Base-by-base conservation (phyloP, 2,329 filamentous ascomycete genomes). In the Hypomyces perniciosus region DNA sequence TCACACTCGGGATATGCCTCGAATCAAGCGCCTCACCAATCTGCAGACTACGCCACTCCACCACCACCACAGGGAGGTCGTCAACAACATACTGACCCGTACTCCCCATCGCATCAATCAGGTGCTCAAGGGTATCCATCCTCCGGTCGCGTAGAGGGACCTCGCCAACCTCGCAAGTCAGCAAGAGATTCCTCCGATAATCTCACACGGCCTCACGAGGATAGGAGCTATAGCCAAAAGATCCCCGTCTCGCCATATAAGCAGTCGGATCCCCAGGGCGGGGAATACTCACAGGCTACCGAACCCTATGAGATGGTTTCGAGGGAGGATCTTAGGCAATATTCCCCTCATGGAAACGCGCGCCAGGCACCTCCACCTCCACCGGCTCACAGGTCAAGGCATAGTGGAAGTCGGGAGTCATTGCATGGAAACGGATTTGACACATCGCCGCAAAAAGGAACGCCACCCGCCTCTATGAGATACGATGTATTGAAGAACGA, bases 401-500 rank as follows among this genome's bases (percentile, higher is more conserved):
- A 77, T 54, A 76, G 69, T 56, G 70, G 68, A 37, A 59, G 70
- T 8, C 67, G 72, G 49, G 77, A 78, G 27, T 56, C 68, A 39
- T 59, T 68, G 4, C 66, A 70, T 28, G 72, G 73, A 45, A 61
- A 60, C 44, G 66, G 65, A 42, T 72, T 67, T 49, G 76, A 79
- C 30, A 54, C 61, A 4, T 64, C 70, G 2, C 62, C 69, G 13
- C 68, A 67, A 37, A 78, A 76, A 58, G 65, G 67, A 3, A 67
- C 68, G 1, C 69, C 68, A 1, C 69, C 70, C 1, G 77, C 79
- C 68, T 70, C 70, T 2, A 82, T 83, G 77, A 73, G 79, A 50
- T 78, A 81, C 40, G 79, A 82, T 50, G 79, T 83, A 8, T 61
- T 83, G 54, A 73, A 75, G 52, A 79, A 67, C 48, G 79, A 81